Percentiles rank a stretch among this genome's conserved stretches.
phyloP scores from a whole-genome alignment of 805 yeast genomes.

The Metschnikowia peoriensis region DNA sequence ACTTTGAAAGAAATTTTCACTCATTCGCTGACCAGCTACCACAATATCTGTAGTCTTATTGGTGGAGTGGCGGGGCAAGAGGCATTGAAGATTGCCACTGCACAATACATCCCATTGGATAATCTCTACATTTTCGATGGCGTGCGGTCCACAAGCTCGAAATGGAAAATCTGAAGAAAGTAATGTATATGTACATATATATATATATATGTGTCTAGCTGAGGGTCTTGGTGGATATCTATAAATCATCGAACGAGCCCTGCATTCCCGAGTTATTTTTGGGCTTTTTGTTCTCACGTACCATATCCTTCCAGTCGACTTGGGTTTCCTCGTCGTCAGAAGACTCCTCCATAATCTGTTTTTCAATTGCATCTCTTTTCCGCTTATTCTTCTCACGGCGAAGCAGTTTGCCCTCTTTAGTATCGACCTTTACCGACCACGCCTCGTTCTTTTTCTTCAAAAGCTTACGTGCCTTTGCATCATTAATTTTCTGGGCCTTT shows the following conservation, averaged over 20 bases:
- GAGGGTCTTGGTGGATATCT: background rate
- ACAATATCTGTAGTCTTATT: constrained; percentile 62
- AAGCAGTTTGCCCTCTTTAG: constrained; percentile 57
- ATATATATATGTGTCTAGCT: no score
- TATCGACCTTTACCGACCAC: constrained; percentile 73
- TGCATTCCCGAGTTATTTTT: constrained; percentile 44
- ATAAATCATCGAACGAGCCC: constrained; percentile 60
- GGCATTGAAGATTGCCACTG: constrained; percentile 67
- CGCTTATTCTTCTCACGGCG: constrained; percentile 69
- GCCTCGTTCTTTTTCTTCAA: constrained; percentile 57
- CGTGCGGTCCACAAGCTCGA: constrained; percentile 47
- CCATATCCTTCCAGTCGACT: constrained; percentile 86
- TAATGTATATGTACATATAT: background rate
- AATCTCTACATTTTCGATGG: constrained; percentile 77
- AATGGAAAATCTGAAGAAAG: constrained; percentile 27
- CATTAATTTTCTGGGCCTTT: constrained; percentile 33
- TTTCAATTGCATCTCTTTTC: constrained; percentile 66
- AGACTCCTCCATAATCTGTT: constrained; percentile 44
- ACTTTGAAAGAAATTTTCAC: constrained; percentile 34
- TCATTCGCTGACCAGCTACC: constrained; percentile 45
- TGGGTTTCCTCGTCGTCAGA: constrained; percentile 43
- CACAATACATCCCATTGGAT: constrained; percentile 77
- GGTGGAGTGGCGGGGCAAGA: constrained; percentile 92
- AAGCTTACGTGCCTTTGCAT: constrained; percentile 44
- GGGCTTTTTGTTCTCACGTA: constrained; percentile 61